Conservation (phyloP, 2,329 filamentous ascomycete genomes). For the Paraconiothyrium sp. region DNA sequence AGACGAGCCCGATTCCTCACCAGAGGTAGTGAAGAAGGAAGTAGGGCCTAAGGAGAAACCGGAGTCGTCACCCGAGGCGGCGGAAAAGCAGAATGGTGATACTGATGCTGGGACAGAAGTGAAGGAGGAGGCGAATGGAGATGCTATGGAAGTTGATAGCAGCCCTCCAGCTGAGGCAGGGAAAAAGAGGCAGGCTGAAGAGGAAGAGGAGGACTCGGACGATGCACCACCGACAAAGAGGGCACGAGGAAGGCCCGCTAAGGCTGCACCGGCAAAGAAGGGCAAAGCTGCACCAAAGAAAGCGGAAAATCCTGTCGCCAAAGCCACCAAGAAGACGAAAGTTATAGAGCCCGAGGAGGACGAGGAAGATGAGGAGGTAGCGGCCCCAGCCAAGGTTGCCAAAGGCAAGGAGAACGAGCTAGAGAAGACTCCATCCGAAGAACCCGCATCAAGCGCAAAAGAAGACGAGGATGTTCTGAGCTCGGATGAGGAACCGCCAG, state of each 20-base stretch:
- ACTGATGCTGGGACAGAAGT: slow-evolving; percentile 29
- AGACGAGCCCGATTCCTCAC: slow-evolving; percentile 31
- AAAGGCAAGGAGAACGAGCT: slow-evolving; percentile 31
- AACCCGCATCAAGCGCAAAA: slow-evolving; percentile 36
- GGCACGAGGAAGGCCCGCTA: slow-evolving; percentile 43
- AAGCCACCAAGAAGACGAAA: slow-evolving; percentile 31
- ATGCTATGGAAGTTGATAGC: slow-evolving; percentile 41
- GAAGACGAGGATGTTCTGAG: slow-evolving; percentile 58
- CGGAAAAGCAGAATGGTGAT: slow-evolving; percentile 25
- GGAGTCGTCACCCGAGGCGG: slow-evolving; percentile 23
- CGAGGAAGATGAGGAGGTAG: slow-evolving; percentile 36
- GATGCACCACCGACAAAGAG: slow-evolving; percentile 50
- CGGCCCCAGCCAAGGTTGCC: slow-evolving; percentile 25
- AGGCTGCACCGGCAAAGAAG: slow-evolving; percentile 26
- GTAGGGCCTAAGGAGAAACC: slow-evolving; percentile 12
- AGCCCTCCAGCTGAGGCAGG: slow-evolving; percentile 34
- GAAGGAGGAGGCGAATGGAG: slow-evolving; percentile 28
- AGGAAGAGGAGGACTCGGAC: slow-evolving; percentile 40
- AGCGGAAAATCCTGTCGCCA: slow-evolving; percentile 26
- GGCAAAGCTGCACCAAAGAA: slow-evolving; percentile 31
- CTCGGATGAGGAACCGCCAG: slow-evolving; percentile 72
- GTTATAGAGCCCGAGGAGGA: slow-evolving; percentile 23
- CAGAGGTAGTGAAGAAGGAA: slow-evolving; percentile 13
- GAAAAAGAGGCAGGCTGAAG: slow-evolving; percentile 43
- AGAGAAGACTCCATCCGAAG: slow-evolving; percentile 36